Base-by-base conservation (phyloP, 2,329 filamentous ascomycete species). In the Pseudofabraea citricarpa region DNA sequence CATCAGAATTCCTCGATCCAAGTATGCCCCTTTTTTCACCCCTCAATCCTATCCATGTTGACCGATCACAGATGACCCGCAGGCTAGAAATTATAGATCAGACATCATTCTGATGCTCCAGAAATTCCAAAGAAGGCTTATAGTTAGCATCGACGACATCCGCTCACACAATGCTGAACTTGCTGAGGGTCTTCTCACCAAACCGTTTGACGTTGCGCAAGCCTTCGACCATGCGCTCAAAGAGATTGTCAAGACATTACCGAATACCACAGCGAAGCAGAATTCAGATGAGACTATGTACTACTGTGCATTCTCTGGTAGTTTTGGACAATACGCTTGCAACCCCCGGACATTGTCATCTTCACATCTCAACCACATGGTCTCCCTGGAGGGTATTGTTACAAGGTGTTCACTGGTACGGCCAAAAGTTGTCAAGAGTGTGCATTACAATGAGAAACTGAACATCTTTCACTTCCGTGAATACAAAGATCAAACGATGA, bases 401-500 rank as follows among this genome's bases (percentile, higher is more conserved):
- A 98, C 93, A 26, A 87, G 93, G 64, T 95, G 89, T 68, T 96
- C 90, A 19, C 75, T 98, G 16, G 95, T 98, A 50, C 80, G 94
- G 44, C 93, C 93, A 9, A 98, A 98, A 68, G 82, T 98, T n/a
- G 84, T 97, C 49, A 95, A 94, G 70, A 97, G 93, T 67, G 90
- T 98, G 41, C 93, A 98, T 65, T 97, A 90, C 69, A 95, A 89
- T 58, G 90, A 96, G 67, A 80, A 70, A 52, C 90, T 88, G 64
- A 79, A 88, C 51, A 86, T 85, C 31, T 98, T 97, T 55, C 82
- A 91, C 58, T 90, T 87, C 59, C 79, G 90, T 52, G 89, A 93
- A 63, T 98, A 98, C 64, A 79, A 84, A 55, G 93, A 98, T 65
- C 91, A 97, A 71, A 98, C 93, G 2, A 98, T 97, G 91, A 91